A percentile compares a stretch with the other conserved stretches of the same genome.
Evolutionary conservation across 1,284 basidiomycete genomes (phyloP).

Genomic region (Cystobasidium slooffiae): DNA sequence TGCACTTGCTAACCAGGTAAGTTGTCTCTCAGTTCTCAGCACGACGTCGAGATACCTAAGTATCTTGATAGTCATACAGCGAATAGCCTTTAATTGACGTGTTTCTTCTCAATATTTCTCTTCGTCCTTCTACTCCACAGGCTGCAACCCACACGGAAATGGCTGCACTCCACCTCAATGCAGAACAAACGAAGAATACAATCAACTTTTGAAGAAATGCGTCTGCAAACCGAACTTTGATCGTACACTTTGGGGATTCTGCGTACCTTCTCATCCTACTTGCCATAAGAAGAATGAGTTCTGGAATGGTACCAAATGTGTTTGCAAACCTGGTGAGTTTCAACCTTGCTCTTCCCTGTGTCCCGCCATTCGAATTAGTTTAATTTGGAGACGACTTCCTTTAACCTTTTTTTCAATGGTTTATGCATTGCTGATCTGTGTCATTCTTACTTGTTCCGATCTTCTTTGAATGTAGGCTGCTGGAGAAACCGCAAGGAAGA

Average conservation of each 20-base stretch:
- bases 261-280: slow-evolving; percentile 10
- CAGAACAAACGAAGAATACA: slow-evolving; percentile 20
- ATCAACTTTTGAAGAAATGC: background rate
- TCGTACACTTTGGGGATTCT: slow-evolving; percentile 21
- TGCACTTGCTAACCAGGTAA: slow-evolving; percentile 34
- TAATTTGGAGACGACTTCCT: too few species aligned
- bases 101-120: background rate
- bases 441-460: too few species aligned
- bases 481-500: slow-evolving; percentile 14
- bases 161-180: slow-evolving; percentile 28
- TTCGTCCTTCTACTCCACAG: background rate
- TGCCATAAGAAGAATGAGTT: slow-evolving; percentile 3
- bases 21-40: background rate
- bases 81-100: background rate
- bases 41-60: background rate
- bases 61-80: too few species aligned
- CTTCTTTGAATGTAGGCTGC: too few species aligned
- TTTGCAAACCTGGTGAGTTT: slow-evolving; percentile 34
- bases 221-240: slow-evolving; percentile 19
- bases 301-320: slow-evolving; percentile 30
- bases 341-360: too few species aligned
- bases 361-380: too few species aligned
- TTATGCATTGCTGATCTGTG: too few species aligned
- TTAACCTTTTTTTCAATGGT: too few species aligned
- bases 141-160: slow-evolving; percentile 23